Conservation (phyloP, 2,329 filamentous ascomycete species). For the Neonectria sp. region DNA sequence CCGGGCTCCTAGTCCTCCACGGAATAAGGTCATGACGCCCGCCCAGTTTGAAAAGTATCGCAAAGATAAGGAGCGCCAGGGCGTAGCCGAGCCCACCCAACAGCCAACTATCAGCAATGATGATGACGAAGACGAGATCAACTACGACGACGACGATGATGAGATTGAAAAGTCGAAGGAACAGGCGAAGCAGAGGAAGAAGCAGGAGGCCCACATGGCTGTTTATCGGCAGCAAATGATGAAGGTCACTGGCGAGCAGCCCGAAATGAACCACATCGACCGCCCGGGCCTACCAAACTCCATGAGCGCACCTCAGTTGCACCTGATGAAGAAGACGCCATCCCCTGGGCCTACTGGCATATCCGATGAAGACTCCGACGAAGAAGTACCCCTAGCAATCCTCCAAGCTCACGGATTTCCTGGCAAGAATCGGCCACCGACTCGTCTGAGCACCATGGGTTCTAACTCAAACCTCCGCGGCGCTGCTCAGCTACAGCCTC, state of each 20-base stretch:
- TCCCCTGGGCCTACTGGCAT: slow-evolving; percentile 61
- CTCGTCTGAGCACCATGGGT: slow-evolving; percentile 73
- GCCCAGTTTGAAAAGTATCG: slow-evolving; percentile 88
- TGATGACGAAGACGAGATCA: slow-evolving; percentile 74
- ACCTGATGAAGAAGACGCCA: slow-evolving; percentile 54
- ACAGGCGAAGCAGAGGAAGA: slow-evolving; percentile 82
- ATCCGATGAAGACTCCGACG: slow-evolving; percentile 89
- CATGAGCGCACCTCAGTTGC: slow-evolving; percentile 75
- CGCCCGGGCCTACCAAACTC: slow-evolving; percentile 71
- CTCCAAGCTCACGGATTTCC: slow-evolving; percentile 92
- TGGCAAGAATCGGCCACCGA: slow-evolving; percentile 81
- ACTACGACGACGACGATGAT: slow-evolving; percentile 83
- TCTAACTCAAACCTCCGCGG: slow-evolving; percentile 82
- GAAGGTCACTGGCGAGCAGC: slow-evolving; percentile 87
- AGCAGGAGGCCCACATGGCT: slow-evolving; percentile 91
- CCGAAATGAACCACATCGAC: slow-evolving; percentile 54
- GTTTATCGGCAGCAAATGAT: slow-evolving; percentile 97
- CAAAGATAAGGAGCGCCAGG: slow-evolving; percentile 78
- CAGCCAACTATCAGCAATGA: slow-evolving; percentile 65
- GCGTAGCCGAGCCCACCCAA: slow-evolving; percentile 58
- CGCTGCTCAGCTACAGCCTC: slow-evolving; percentile 59
- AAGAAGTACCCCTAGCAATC: slow-evolving; percentile 89
- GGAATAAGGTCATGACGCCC: slow-evolving; percentile 90
- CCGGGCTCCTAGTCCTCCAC: slow-evolving; percentile 58
- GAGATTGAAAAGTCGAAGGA: slow-evolving; percentile 82